Evolutionary conservation across 73 alveolate species (phyloP).

Genomic region (Paramecium primaurelia): DNA sequence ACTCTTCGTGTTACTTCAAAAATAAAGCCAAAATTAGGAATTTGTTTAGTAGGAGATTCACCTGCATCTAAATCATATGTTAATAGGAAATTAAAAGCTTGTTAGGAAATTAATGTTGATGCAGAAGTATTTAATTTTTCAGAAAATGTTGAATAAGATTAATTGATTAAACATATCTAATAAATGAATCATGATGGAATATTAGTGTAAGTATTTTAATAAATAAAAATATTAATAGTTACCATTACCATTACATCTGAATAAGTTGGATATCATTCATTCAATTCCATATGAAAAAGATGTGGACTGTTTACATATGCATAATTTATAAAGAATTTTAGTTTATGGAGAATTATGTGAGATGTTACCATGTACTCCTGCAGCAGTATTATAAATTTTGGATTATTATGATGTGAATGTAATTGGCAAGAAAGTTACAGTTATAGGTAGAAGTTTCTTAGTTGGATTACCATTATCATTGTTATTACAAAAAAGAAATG

Average conservation of each 20-base stretch:
- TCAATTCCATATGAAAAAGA: conserved; percentile 71
- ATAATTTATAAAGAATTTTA: neutral
- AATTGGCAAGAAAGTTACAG: conserved; percentile 60
- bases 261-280: conserved; percentile 60
- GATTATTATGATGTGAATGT: conserved; percentile 46
- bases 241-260: conserved; percentile 75
- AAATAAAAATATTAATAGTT: conserved; percentile 40
- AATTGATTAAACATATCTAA: neutral
- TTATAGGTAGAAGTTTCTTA: conserved; percentile 63
- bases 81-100: conserved; percentile 21
- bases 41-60: conserved; percentile 40
- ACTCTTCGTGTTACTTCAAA: neutral
- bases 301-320: conserved; percentile 66
- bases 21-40: neutral
- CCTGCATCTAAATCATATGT: conserved; percentile 21
- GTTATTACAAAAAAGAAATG: conserved; percentile 57
- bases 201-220: conserved; percentile 24
- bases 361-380: conserved; percentile 61
- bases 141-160: neutral
- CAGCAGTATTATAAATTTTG: conserved; percentile 43
- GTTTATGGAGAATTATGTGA: conserved; percentile 37
- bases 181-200: conserved; percentile 19
- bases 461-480: conserved; percentile 80
- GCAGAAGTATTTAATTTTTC: neutral
- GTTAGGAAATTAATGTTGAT: neutral